Conservation (phyloP, 306 rosid genomes). For the Vigna nakashimae region DNA sequence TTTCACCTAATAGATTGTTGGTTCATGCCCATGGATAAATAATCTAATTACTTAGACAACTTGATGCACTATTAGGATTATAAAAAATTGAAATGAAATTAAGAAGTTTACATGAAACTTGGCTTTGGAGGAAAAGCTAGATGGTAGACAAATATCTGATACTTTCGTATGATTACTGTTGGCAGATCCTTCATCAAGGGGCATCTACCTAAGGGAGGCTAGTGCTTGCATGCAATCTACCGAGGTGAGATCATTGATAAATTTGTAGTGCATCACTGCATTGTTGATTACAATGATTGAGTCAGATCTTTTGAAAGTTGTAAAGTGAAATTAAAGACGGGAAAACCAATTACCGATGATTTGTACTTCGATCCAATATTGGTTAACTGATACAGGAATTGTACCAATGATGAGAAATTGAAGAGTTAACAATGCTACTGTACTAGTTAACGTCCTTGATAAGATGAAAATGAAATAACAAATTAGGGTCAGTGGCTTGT, state of each 20-base stretch:
- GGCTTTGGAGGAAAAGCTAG: slow-evolving; percentile 23
- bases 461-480: not conserved
- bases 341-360: slow-evolving; percentile 14
- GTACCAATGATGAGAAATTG: not conserved
- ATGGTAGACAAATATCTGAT: not conserved
- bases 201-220: slow-evolving; percentile 94
- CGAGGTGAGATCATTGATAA: slow-evolving; percentile 72
- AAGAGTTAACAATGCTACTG: not conserved
- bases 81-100: slow-evolving; percentile 8
- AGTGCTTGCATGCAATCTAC: slow-evolving; percentile 72
- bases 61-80: slow-evolving; percentile 24
- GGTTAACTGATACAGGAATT: not conserved
- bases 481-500: not conserved
- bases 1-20: slow-evolving; percentile 13
- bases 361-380: not conserved
- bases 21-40: slow-evolving; percentile 32
- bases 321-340: slow-evolving; percentile 17
- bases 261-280: slow-evolving; percentile 28
- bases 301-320: slow-evolving; percentile 20
- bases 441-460: not conserved
- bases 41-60: slow-evolving; percentile 1
- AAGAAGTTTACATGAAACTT: slow-evolving; percentile 16
- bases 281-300: slow-evolving; percentile 18
- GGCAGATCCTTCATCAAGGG: slow-evolving; percentile 81
- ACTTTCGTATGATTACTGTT: slow-evolving; percentile 48